Conservation (phyloP, 2,329 filamentous ascomycete species). For the Waltergamsia citrina region DNA sequence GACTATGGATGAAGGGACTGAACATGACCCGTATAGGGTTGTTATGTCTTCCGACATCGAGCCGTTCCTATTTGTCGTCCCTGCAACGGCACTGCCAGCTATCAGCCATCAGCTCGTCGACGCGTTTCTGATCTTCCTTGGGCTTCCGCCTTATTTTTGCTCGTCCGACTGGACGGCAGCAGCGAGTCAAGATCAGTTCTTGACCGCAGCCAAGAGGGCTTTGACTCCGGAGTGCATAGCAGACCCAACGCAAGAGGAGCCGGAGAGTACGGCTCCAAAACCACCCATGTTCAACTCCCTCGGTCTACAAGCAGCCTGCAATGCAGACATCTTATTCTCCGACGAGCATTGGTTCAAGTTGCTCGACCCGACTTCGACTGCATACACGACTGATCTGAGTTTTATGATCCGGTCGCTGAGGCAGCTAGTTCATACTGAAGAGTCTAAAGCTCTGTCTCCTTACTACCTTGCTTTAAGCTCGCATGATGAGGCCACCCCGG, state of each 20-base stretch:
- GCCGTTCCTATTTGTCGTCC: slow-evolving; percentile 47
- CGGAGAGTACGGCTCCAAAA: slow-evolving; percentile 5
- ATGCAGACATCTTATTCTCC: slow-evolving; percentile 44
- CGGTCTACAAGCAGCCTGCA: not conserved
- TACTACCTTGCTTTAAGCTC: slow-evolving; percentile 64
- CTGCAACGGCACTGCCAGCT: slow-evolving; percentile 19
- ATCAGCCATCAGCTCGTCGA: slow-evolving; percentile 47
- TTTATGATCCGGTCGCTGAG: slow-evolving; percentile 47
- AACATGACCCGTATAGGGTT: slow-evolving; percentile 76
- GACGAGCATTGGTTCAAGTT: slow-evolving; percentile 33
- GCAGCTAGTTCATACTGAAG: slow-evolving; percentile 40
- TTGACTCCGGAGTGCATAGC: no score
- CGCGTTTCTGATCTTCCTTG: slow-evolving; percentile 61
- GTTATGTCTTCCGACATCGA: slow-evolving; percentile 72
- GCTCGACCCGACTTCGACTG: slow-evolving; percentile 16
- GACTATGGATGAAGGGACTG: slow-evolving; percentile 62
- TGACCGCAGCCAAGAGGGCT: slow-evolving; percentile 7
- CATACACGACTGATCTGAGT: slow-evolving; percentile 21
- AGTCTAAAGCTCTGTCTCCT: slow-evolving; percentile 39
- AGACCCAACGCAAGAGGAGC: slow-evolving; percentile 1
- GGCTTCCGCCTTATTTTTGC: slow-evolving; percentile 42
- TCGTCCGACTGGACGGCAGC: slow-evolving; percentile 16
- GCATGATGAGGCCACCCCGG: slow-evolving; percentile 38
- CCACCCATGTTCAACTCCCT: slow-evolving; percentile 2
- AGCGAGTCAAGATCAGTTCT: slow-evolving; percentile 19